These are phyloP conservation scores for Phytopythium oedochilum DNA, from an alignment of 352 stramenopile genomes.

Conservation along the genomic window DNA sequence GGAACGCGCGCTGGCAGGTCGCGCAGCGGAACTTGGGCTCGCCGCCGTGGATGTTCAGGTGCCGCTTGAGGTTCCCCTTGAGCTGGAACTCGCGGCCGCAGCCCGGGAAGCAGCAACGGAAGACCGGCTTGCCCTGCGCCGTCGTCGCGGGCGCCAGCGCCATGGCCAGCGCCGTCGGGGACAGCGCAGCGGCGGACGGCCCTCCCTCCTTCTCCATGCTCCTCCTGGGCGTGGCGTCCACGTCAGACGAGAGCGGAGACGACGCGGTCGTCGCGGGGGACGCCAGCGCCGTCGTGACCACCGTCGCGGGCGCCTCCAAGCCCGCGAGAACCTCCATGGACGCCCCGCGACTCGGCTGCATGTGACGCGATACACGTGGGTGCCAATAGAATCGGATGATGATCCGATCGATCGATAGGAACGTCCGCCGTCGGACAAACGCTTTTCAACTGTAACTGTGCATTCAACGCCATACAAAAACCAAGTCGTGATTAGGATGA, in stretches of 20 bases:
- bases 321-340: not conserved
- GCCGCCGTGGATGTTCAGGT: conserved; percentile 54
- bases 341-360: not conserved
- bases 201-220: not conserved
- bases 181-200: not conserved
- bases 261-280: not conserved
- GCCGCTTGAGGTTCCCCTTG: conserved; percentile 62
- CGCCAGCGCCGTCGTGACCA: not conserved
- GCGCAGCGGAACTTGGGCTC: conserved; percentile 58
- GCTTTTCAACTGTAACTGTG: too few relatives aligned
- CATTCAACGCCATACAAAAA: not conserved
- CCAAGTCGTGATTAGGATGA: too few relatives aligned
- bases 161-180: not conserved
- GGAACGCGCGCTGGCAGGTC: conserved; percentile 53
- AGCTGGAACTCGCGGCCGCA: conserved; percentile 55
- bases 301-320: not conserved
- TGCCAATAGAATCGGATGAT: not conserved
- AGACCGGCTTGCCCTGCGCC: conserved; percentile 9
- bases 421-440: too few relatives aligned
- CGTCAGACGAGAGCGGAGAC: not conserved
- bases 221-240: not conserved
- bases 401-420: too few relatives aligned
- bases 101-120: conserved; percentile 43
- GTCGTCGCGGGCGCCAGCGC: not conserved
- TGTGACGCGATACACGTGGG: too few relatives aligned